Evolutionary conservation across 2,329 filamentous ascomycete species (phyloP), one percentile per base, ranked within the genome.

Genomic region (Trichoderma hamatum): DNA sequence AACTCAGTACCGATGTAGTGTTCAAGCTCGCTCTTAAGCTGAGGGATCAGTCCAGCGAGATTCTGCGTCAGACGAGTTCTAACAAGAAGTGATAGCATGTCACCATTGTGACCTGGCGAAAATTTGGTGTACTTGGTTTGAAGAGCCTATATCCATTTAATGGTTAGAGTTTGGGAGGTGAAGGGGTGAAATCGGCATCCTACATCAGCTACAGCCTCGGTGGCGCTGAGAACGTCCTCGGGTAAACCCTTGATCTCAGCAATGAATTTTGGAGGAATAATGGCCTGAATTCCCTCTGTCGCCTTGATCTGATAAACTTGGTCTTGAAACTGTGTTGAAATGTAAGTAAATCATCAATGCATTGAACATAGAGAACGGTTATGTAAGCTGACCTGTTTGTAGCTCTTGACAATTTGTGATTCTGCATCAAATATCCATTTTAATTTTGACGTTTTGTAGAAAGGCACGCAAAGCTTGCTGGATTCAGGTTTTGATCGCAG

Each of bases 401-500:
- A 86, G 73, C 84, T 86, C 55, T 85, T 82, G 64, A 79, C 80
- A 19, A 85, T 79, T 39, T 84, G 74, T 1, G 74, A 76, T 73
- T 86, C 84, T 30, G 84, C 84, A 69, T 80, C 80, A 64, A 85
- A 84, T 72, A 85, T 83, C 84, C 84, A 85, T 74, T 82, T 84
- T 62, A 79, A 77, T 72, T 82, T 82, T 7, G 82, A 78, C 0
- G 83, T 84, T 71, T 83, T 82, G 74, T 84, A 86, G 60, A 83
- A 82, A 0, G 84, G 84, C 4, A 80, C 77, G 13, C 80, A 76
- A 4, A 83, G 68, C 26, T 69, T 69, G 76, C 32, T 74, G 64
- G 13, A 24, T 2, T 59, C 39, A 6, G 60, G 51, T 24, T 49
- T 59, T 59, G 67, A 43, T 36, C 14, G 30, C 19, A 69, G 10